Percentiles rank a stretch among this genome's conserved stretches.
Evolutionary conservation across 768 basidiomycete genomes (phyloP).

Genomic region (Termitomyces sp.): DNA sequence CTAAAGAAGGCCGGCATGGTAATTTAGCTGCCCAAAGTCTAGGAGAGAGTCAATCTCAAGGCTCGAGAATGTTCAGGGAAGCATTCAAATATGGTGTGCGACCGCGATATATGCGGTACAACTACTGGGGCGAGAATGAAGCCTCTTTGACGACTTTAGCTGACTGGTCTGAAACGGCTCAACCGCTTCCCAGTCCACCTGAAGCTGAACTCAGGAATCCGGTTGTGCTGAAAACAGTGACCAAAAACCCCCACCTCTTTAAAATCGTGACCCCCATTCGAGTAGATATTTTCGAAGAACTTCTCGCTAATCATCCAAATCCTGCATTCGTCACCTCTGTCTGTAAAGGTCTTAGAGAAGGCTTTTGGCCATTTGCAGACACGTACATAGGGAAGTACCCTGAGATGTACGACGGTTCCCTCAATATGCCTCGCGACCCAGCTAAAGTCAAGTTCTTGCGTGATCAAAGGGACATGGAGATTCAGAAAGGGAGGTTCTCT

Average conservation of each 20-base stretch:
- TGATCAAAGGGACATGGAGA: slow-evolving; percentile 2
- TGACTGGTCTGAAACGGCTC: background rate
- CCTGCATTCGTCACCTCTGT: background rate
- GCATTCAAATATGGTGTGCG: background rate
- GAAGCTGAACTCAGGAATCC: background rate
- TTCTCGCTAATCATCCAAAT: background rate
- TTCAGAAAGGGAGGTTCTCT: background rate
- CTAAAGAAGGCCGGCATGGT: background rate
- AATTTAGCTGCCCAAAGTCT: background rate
- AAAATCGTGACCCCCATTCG: slow-evolving; percentile 1
- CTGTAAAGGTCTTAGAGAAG: slow-evolving; percentile 3
- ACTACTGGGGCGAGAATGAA: background rate
- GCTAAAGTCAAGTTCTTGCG: background rate
- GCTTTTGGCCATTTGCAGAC: slow-evolving; percentile 4
- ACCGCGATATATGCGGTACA: background rate
- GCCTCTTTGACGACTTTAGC: background rate
- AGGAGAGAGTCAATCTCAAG: no score
- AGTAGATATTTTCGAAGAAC: background rate
- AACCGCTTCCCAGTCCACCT: background rate
- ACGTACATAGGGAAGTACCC: background rate
- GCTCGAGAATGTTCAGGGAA: background rate
- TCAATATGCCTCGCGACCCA: background rate
- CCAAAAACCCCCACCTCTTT: background rate
- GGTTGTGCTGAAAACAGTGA: background rate
- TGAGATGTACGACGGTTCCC: background rate